phyloP scores from a whole-genome alignment of 139 green algal species.

The Chlorella sp. region DNA sequence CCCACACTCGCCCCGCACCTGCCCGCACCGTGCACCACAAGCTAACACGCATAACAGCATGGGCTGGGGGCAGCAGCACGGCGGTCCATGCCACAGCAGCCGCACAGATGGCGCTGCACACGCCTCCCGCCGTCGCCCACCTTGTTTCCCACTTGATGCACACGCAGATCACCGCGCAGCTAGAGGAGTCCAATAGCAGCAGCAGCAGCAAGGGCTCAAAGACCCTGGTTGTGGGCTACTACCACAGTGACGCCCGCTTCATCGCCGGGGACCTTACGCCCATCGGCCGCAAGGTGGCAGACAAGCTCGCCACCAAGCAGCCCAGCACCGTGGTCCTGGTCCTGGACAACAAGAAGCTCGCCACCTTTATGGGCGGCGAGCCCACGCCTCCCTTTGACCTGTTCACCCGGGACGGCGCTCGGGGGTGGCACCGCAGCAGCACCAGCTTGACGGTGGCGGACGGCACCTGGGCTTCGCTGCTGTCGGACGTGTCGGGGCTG shows the following conservation, averaged over 20 bases:
- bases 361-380: conserved; percentile 15
- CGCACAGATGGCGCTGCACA: too few relatives aligned
- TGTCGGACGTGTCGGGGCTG: conserved; percentile 17
- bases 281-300: conserved; percentile 43
- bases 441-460: background rate
- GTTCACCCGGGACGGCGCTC: conserved; percentile 17
- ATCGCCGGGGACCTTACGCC: conserved; percentile 44
- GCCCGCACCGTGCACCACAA: too few relatives aligned
- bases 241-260: conserved; percentile 67
- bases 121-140: too few relatives aligned
- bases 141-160: too few relatives aligned
- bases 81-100: too few relatives aligned
- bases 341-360: conserved; percentile 35
- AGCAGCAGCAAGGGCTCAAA: too few relatives aligned
- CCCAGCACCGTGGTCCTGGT: conserved; percentile 27
- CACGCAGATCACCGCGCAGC: conserved; percentile 34
- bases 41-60: too few relatives aligned
- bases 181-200: conserved; percentile 8
- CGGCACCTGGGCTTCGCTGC: conserved; percentile 17
- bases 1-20: too few relatives aligned
- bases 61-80: too few relatives aligned
- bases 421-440: conserved; percentile 11
- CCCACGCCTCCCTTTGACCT: conserved; percentile 18
- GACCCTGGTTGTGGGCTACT: conserved; percentile 79
- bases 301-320: conserved; percentile 39